These are phyloP conservation scores for Candida xiaguanensis DNA, from an alignment of 805 yeast species.

Conservation along the genomic window DNA sequence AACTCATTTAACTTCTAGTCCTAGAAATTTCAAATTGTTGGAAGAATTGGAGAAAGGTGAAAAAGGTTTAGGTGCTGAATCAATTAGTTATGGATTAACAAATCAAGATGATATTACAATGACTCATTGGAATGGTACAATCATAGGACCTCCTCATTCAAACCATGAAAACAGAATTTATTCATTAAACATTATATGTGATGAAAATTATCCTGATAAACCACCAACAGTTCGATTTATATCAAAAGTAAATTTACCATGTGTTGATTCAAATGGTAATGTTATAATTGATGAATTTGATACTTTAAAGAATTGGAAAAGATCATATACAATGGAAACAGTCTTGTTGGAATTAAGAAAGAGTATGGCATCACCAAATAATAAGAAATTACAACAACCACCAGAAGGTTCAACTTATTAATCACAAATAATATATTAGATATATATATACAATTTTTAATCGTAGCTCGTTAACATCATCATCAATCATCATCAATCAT, in stretches of 20 bases:
- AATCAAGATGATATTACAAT: slow-evolving; percentile 88
- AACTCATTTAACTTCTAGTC: slow-evolving; percentile 44
- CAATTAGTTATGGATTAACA: slow-evolving; percentile 91
- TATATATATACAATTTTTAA: too few species aligned
- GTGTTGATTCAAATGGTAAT: slow-evolving; percentile 71
- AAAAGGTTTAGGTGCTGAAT: slow-evolving; percentile 94
- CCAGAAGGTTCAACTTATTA: slow-evolving; percentile 75
- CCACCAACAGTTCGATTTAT: slow-evolving; percentile 84
- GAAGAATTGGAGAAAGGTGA: slow-evolving; percentile 98
- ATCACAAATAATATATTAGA: too few species aligned
- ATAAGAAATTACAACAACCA: slow-evolving; percentile 88
- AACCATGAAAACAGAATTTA: slow-evolving; percentile 93
- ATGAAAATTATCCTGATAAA: slow-evolving; percentile 76
- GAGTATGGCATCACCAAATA: slow-evolving; percentile 73
- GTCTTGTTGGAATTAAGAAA: slow-evolving; percentile 82
- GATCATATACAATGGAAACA: slow-evolving; percentile 92
- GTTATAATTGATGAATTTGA: slow-evolving; percentile 48
- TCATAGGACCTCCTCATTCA: slow-evolving; percentile 91
- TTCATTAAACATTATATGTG: slow-evolving; percentile 77
- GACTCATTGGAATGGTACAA: slow-evolving; percentile 98
- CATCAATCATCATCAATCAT: background rate
- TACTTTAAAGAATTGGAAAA: slow-evolving; percentile 78
- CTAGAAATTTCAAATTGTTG: slow-evolving; percentile 89
- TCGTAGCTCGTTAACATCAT: background rate
- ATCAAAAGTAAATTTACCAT: slow-evolving; percentile 85